Percentiles rank a stretch among this genome's conserved stretches.
phyloP scores from a whole-genome alignment of 306 rosid genomes.

The Quercus ilex region DNA sequence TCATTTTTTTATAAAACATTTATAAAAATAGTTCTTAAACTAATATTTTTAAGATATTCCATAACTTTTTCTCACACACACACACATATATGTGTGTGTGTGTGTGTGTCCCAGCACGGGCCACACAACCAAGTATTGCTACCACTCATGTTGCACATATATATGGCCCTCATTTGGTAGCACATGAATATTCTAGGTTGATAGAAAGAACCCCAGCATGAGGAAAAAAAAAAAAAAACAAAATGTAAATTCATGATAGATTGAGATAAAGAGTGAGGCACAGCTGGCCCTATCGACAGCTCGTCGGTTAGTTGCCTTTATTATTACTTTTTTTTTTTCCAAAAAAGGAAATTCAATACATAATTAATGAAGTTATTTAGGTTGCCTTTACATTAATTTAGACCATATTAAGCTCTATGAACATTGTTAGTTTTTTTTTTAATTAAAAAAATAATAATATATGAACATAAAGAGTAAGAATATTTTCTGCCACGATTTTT shows the following conservation, averaged over 20 bases:
- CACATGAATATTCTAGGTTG: not conserved
- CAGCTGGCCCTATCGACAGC: not conserved
- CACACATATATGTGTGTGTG: no score
- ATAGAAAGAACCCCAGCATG: no score
- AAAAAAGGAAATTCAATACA: no score
- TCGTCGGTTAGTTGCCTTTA: not conserved
- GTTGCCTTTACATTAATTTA: no score
- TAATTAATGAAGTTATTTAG: no score
- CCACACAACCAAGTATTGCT: not conserved
- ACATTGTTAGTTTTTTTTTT: not conserved
- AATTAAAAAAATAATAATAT: not conserved
- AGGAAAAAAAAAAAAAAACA: not conserved
- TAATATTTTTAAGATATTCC: no score
- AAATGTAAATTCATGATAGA: not conserved
- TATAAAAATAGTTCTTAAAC: no score
- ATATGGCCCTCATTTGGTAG: not conserved
- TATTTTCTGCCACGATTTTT: no score
- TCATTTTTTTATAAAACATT: no score
- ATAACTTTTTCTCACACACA: no score
- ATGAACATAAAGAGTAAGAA: not conserved
- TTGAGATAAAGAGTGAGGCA: not conserved
- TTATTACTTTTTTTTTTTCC: no score
- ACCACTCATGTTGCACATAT: not conserved
- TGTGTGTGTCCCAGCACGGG: not conserved
- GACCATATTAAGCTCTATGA: not conserved